Conservation (phyloP, 257 asterid species). For the Solanum verrucosum region DNA sequence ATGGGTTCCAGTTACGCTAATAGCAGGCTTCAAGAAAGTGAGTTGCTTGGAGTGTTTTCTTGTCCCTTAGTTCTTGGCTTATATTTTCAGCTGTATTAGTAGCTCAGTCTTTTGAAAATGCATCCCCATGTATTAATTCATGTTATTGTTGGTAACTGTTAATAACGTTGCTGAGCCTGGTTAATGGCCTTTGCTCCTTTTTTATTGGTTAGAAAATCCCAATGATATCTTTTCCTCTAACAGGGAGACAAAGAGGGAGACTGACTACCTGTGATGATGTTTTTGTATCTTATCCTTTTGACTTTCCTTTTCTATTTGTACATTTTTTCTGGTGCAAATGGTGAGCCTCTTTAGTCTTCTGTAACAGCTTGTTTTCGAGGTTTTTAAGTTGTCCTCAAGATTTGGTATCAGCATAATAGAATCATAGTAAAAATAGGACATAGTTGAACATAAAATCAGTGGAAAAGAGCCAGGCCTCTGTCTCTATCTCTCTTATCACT, state of each 20-base stretch:
- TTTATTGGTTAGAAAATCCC: background rate
- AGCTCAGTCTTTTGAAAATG: background rate
- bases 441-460: background rate
- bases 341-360: background rate
- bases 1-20: conserved; percentile 61
- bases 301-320: background rate
- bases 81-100: background rate
- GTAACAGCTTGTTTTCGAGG: background rate
- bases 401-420: background rate
- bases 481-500: background rate
- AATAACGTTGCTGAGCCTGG: background rate
- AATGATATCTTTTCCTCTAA: background rate
- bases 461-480: background rate
- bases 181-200: background rate
- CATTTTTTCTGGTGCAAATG: background rate
- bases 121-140: background rate
- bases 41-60: conserved; percentile 6
- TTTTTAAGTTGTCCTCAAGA: background rate
- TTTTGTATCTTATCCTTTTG: background rate
- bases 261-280: background rate
- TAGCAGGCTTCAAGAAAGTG: conserved; percentile 70
- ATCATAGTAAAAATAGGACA: background rate
- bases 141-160: background rate
- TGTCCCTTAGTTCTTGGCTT: background rate
- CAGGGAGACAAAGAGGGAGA: background rate